Evolutionary conservation across 1,139 yeast genomes (phyloP), one percentile per base, ranked within the genome.

Genomic region (Blastobotrys illinoisensis): DNA sequence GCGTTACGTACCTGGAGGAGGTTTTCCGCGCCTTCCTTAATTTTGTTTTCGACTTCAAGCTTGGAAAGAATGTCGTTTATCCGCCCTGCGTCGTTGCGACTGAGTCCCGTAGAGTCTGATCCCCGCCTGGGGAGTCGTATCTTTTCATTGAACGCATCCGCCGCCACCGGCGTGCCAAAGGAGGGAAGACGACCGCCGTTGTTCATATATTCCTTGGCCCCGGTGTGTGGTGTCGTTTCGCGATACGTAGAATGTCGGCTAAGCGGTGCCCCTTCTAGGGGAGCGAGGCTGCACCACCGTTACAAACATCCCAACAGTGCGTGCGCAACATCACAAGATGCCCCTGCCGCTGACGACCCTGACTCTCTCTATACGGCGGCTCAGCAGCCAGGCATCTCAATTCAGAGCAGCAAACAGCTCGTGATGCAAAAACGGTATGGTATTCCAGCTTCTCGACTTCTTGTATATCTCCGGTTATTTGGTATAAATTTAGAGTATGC

Each of bases 11-110:
- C 74, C 50, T 70, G 73, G 16, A 74, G 63, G 60, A 74, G 60
- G 48, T 71, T 71, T 58, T 72, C 75, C 1, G 77, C 75, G 2
- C 76, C 76, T 52, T 71, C 73, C 40, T 72, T 67, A 50, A 74
- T 70, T 56, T 69, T 69, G 53, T 67, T 69, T 58, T 75, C 78
- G 28, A 71, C 68, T 53, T 70, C 71, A 51, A 75, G 62, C 55
- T 72, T 70, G 44, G 66, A 66, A 40, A 68, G 57, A 24, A 72
- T 65, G 51, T 71, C 74, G 48, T 66, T 60, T 11, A 65, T 54
- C n/a, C 56, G 56, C 23, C 58, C 58, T 21, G 48, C 26, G 19
- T 54, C 53, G 9, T 49, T 40, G 24, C 51, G 40, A 45, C 47
- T 48, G 13, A 44, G 16, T 44, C 50, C 23, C 23, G 48, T 20